Evolutionary conservation across 306 rosid species (phyloP).

Genomic region (Macrotyloma uniflorum): DNA sequence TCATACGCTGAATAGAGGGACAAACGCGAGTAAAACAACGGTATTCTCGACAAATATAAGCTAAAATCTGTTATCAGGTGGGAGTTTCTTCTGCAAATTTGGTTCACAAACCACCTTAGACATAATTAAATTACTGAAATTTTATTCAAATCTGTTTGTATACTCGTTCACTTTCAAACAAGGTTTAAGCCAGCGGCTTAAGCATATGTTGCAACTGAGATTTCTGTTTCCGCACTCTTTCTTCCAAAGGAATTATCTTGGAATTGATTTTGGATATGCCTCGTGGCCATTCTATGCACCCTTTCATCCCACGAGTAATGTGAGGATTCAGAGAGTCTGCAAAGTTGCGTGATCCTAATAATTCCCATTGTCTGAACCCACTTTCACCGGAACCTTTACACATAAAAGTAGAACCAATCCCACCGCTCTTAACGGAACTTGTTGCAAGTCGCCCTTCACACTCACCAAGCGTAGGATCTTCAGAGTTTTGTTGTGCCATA

Average conservation of each 20-base stretch:
- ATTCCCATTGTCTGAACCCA: constrained; percentile 31
- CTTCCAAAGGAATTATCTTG: constrained; percentile 53
- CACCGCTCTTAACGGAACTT: constrained; percentile 20
- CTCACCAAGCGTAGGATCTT: not conserved
- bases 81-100: not conserved
- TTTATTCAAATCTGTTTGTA: not conserved
- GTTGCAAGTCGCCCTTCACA: not conserved
- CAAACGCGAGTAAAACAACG: not conserved
- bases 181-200: constrained; percentile 44
- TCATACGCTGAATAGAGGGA: constrained; percentile 3
- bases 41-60: not conserved
- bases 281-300: constrained; percentile 67
- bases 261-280: constrained; percentile 41
- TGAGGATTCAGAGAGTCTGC: constrained; percentile 57
- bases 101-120: not conserved
- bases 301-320: constrained; percentile 66
- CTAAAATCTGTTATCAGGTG: not conserved
- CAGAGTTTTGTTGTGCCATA: not conserved
- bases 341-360: constrained; percentile 27
- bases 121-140: not conserved
- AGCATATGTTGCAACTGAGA: constrained; percentile 57
- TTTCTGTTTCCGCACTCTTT: constrained; percentile 60
- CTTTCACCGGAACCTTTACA: constrained; percentile 26
- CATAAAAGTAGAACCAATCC: not conserved
- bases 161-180: not conserved